phyloP scores from a whole-genome alignment of 2,329 filamentous ascomycete species.

The Sordariomycetes sp. region DNA sequence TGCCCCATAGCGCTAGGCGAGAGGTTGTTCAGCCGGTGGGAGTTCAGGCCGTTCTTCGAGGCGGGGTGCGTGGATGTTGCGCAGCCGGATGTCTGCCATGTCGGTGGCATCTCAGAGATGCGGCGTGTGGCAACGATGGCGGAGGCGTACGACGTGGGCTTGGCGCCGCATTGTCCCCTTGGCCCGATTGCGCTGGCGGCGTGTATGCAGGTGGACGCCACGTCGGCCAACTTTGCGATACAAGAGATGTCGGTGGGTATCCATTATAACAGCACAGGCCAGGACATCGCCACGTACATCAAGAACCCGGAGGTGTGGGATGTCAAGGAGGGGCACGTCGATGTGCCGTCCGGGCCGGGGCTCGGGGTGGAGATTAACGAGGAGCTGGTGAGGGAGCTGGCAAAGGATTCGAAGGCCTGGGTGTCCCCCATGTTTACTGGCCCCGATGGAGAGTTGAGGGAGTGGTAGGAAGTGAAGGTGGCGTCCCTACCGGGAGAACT shows the following conservation, averaged over 20 bases:
- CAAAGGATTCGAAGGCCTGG: constrained; percentile 52
- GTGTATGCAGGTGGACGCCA: constrained; percentile 6
- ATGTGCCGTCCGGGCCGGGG: constrained; percentile 47
- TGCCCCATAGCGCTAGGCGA: constrained; percentile 7
- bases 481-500: neutral
- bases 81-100: constrained; percentile 6
- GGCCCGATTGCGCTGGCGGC: constrained; percentile 7
- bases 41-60: constrained; percentile 6
- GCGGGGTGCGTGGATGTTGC: constrained; percentile 3
- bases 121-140: constrained; percentile 8
- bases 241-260: constrained; percentile 7
- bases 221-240: constrained; percentile 8
- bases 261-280: neutral
- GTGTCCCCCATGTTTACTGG: constrained; percentile 55
- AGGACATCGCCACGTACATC: constrained; percentile 49
- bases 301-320: constrained; percentile 38
- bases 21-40: constrained; percentile 7
- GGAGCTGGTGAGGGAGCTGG: constrained; percentile 39
- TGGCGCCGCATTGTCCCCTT: constrained; percentile 8
- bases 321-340: constrained; percentile 49
- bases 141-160: constrained; percentile 7
- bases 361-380: constrained; percentile 49
- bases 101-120: constrained; percentile 8
- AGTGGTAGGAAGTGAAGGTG: constrained; percentile 41
- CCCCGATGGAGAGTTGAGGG: constrained; percentile 53